Base-by-base conservation (phyloP, 768 basidiomycete species). In the Hygrocybe punicea region DNA sequence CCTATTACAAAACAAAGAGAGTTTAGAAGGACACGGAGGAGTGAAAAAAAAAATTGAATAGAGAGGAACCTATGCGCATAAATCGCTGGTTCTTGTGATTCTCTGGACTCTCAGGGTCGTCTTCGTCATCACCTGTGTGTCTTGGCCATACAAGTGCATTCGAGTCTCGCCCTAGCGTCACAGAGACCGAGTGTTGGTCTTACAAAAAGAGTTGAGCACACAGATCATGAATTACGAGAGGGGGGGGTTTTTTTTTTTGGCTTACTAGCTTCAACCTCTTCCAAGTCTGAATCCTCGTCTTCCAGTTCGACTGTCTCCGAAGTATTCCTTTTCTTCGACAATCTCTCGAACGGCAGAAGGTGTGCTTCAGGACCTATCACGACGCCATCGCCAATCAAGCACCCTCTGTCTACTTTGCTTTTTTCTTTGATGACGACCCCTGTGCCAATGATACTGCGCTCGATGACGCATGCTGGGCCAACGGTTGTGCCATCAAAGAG, bases 71-170 rank as follows among this genome's bases (percentile, higher is more conserved):
- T 59, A 93, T 75, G 40, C 91, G 82, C 82, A 91, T 85, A 57
- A 87, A 83, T 42, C 86, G 78, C 58, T 82, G 83, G 65, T 91
- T 91, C 58, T 75, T 77, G 63, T 74, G 83, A 58, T 75, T 78
- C 60, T 81, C 82, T n/a, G 85, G 76, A 25, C 78, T 79, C 39
- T 86, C 82, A 57, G 85, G 81, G 29, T 84, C 77, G 17, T 84
- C 86, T 11, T 84, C 85, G 37, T 84, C 50, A 19, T 56, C 83
- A 46, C 85, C 80, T 10, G 83, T 80, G 4, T 81, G 76, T 49
- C 72, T 74, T 1, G 92, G 91, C 93, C 91, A 97, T 49, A 93
- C 78, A 52, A 89, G 80, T 0, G 91, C 94, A 63, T 91, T 87
- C 2, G 86, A 84, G 51, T 81, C 82, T 10, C 75, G 65, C n/a